Percentiles rank a stretch among this genome's conserved stretches.
Evolutionary conservation across 768 basidiomycete species (phyloP).

Genomic region (Phallus indusiatus): DNA sequence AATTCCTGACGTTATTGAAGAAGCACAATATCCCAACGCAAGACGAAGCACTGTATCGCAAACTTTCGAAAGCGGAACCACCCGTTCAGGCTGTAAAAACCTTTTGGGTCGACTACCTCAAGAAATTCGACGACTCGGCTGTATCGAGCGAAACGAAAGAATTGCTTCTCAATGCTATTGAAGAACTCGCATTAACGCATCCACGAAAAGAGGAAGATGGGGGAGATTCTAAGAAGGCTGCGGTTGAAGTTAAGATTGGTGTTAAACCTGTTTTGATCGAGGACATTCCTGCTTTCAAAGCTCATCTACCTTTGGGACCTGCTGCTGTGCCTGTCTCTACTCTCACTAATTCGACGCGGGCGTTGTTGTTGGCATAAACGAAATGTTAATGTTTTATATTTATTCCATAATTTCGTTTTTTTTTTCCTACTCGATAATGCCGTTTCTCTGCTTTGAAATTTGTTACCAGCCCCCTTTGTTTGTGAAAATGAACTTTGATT

Average conservation of each 20-base stretch:
- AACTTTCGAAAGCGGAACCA: constrained; percentile 44
- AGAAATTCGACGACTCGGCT: constrained; percentile 25
- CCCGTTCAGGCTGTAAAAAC: constrained; percentile 48
- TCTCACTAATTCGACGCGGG: constrained; percentile 27
- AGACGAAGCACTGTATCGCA: constrained; percentile 36
- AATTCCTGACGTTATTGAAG: constrained; percentile 47
- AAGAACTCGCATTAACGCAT: constrained; percentile 44
- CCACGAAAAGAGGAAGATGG: constrained; percentile 40
- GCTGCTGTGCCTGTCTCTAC: constrained; percentile 57
- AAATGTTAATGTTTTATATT: neutral
- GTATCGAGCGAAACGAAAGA: constrained; percentile 31
- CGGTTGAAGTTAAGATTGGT: constrained; percentile 33
- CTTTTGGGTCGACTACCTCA: constrained; percentile 46
- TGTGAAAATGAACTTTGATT: no score
- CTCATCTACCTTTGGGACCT: constrained; percentile 59
- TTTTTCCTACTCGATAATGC: no score
- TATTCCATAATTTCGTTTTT: no score
- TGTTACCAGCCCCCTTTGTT: no score
- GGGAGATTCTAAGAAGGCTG: constrained; percentile 16
- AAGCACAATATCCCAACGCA: constrained; percentile 40
- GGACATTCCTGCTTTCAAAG: constrained; percentile 59
- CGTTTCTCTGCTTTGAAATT: no score
- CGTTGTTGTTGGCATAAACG: constrained; percentile 12
- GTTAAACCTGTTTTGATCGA: constrained; percentile 47
- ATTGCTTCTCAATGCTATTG: constrained; percentile 44